phyloP scores from a whole-genome alignment of 2,329 filamentous ascomycete genomes.

The Botrytis medusae region DNA sequence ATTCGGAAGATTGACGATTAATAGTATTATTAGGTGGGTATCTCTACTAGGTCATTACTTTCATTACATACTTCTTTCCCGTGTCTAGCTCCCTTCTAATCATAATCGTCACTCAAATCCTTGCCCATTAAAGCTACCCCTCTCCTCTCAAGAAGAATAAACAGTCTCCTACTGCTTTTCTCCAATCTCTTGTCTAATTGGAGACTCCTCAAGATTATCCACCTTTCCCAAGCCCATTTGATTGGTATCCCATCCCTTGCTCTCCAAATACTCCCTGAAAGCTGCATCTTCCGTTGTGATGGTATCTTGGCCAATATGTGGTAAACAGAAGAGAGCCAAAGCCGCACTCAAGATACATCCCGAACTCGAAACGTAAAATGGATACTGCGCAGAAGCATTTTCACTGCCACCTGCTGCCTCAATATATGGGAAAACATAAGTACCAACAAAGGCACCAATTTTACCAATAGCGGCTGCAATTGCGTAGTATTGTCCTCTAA shows the following conservation, averaged over 20 bases:
- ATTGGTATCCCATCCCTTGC: conserved; percentile 72
- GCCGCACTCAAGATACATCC: conserved; percentile 74
- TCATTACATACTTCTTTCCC: conserved; percentile 3
- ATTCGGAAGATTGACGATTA: neutral
- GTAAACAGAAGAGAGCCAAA: conserved; percentile 66
- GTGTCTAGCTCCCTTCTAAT: neutral
- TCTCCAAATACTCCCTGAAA: conserved; percentile 72
- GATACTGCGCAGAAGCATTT: conserved; percentile 71
- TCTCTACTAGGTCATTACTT: neutral
- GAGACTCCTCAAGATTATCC: conserved; percentile 25
- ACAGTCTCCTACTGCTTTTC: conserved; percentile 5
- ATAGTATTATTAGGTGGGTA: neutral
- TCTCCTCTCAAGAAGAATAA: neutral
- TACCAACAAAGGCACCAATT: conserved; percentile 81
- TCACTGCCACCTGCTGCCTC: conserved; percentile 58
- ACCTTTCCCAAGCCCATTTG: conserved; percentile 48
- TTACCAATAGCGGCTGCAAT: conserved; percentile 73
- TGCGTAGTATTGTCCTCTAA: conserved; percentile 77
- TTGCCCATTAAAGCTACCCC: no score
- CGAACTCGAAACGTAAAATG: conserved; percentile 80
- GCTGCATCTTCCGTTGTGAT: conserved; percentile 74
- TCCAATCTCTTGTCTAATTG: neutral
- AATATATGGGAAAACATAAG: conserved; percentile 77
- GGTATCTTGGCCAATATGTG: conserved; percentile 80
- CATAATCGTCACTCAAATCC: no score